Percentiles rank a stretch among this genome's conserved stretches.
These are phyloP conservation scores for Penicillium maclennaniae DNA, from an alignment of 495 filamentous ascomycete genomes.

Conservation along the genomic window DNA sequence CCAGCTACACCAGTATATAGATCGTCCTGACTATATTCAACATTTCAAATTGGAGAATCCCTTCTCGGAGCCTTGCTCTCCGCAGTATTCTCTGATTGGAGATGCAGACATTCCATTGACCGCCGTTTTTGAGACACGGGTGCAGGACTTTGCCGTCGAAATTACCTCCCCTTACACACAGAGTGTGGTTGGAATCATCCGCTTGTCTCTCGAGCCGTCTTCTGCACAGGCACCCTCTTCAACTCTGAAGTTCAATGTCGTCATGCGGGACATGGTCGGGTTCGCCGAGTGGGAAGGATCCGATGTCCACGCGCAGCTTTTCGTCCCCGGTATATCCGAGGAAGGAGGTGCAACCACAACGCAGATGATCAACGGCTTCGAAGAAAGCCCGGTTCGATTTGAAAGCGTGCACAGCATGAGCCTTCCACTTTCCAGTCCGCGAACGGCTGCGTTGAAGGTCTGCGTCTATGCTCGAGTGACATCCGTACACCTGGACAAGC, in stretches of 20 bases:
- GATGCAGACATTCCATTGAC: conserved; percentile 91
- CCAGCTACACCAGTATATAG: conserved; percentile 93
- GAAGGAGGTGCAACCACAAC: conserved; percentile 91
- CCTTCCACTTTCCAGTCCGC: conserved; percentile 79
- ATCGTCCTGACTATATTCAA: conserved; percentile 88
- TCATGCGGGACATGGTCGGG: conserved; percentile 95
- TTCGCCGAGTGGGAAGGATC: conserved; percentile 96
- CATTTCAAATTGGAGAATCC: conserved; percentile 60
- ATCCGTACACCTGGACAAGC: conserved; percentile 91
- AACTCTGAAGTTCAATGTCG: conserved; percentile 96
- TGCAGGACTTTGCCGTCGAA: conserved; percentile 90
- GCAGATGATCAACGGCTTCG: conserved; percentile 89
- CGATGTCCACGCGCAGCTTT: conserved; percentile 92
- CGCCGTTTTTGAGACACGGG: conserved; percentile 90
- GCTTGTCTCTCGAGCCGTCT: conserved; percentile 87
- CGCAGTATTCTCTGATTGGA: conserved; percentile 86
- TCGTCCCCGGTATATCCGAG: conserved; percentile 87
- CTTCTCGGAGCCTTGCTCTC: conserved; percentile 84
- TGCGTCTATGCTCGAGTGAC: conserved; percentile 91
- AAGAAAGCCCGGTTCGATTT: conserved; percentile 91
- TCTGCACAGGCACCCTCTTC: conserved; percentile 88
- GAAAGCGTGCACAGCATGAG: conserved; percentile 99
- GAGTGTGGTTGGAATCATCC: conserved; percentile 82
- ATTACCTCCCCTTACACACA: conserved; percentile 90
- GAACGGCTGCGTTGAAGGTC: conserved; percentile 73